Evolutionary conservation across 352 stramenopile genomes (phyloP), one percentile per base, ranked within the genome.

Genomic region (Pythium graminicola): DNA sequence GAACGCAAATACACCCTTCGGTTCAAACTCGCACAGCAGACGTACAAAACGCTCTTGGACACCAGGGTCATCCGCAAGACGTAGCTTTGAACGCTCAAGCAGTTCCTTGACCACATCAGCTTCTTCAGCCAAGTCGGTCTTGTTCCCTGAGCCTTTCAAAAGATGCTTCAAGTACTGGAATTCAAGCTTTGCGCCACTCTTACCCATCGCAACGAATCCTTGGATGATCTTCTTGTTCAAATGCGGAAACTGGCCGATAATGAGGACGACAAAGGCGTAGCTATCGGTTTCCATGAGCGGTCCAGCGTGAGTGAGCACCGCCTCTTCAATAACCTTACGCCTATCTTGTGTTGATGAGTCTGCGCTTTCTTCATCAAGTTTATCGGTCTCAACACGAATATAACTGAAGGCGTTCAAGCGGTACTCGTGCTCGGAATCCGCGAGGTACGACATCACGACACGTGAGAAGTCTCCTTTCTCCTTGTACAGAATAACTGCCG

Each of bases 211-310:
- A 20, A 89, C 36, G 58, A 93, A 92, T 39, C 84, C 79, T 54
- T 88, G 73, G 41, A 93, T 93, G 22, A 93, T 67, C 53, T 82
- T 86, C 57, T 86, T 89, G 66, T 93, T 91, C 60, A 90, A 52
- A 52, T 71, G 86, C 38, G 65, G 73, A 57, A 98, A 91, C 41
- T 91, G 80, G 29, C 93, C 88, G 39, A 90, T 49, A 43, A 95
- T 86, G 26, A 92, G 53, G n/a, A 86, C 78, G 42, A 97, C 77
- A 36, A 95, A 93, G 16, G 85, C 70, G 50, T 90, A 86, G 28
- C 75, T 72, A 52, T 98, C 89, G 6, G 95, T 82, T 42, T 93
- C 82, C 60, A 98, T 81, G 6, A 97, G 68, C 22, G 81, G 73
- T 13, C 77, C 73, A 1, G 80, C 76, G 52, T 93, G 79, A 16